Evolutionary conservation across 2,329 filamentous ascomycete genomes (phyloP), one percentile per base, ranked within the genome.

Genomic region (Nannizziopsis barbatae): DNA sequence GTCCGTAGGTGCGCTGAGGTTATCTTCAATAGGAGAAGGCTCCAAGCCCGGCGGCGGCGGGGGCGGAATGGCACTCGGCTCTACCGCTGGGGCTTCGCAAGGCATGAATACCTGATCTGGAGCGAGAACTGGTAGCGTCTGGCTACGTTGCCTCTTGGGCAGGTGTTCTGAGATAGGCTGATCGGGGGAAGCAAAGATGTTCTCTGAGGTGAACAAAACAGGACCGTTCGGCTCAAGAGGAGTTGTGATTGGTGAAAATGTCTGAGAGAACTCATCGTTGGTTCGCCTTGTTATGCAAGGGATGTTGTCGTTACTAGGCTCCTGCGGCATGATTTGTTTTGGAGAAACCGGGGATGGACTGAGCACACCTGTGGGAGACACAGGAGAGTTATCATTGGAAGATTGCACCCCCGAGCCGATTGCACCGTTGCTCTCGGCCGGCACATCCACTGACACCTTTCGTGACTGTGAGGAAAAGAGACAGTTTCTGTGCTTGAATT

Each of bases 401-500:
- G 81, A 82, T 53, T 83, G 77, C 20, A 69, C 66, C 3, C 73
- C 75, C 14, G 76, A 78, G 37, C 72, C 71, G 31, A 65, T 72
- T 53, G 74, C 76, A 18, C 75, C 76, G n/a, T 67, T 64, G 50
- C 75, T 78, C 57, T 86, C 83, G 0, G 80, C 88, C 33, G 80
- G 63, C 40, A 68, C 69, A 5, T 62, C 62, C 27, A 61, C 51
- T 5, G 76, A 78, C 27, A 68, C 66, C 60, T 78, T 79, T 40
- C 76, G 66, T 39, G 71, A 71, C 57, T 74, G 75, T 9, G 74
- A 68, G 33, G 74, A 72, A 56, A 72, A 65, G 9, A 83, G 61
- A 54, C 76, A 80, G 63, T 94, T 83, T 69, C 90, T 95, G 62
- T 87, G 80, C 71, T 95, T 95, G 73, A 96, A 96, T 63, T 92